Evolutionary conservation across 257 asterid species (phyloP).

Genomic region (Echites panduratus): DNA sequence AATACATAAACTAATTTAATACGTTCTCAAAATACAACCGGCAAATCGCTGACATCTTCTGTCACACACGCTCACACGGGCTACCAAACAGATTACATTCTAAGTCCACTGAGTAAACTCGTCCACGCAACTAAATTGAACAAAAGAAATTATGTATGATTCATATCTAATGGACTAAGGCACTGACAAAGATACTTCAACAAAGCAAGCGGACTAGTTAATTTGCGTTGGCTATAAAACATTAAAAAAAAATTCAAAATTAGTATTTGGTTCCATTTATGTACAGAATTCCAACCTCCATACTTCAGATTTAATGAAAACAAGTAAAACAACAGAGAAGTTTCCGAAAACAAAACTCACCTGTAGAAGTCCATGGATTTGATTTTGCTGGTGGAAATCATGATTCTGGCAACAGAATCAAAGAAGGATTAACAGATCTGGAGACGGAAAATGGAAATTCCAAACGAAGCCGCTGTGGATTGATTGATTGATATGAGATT

Average conservation of each 20-base stretch:
- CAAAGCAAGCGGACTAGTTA: not conserved
- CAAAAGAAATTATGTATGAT: not conserved
- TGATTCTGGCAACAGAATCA: constrained; percentile 9
- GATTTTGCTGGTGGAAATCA: constrained; percentile 49
- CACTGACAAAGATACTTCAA: not conserved
- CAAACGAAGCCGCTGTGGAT: not conserved
- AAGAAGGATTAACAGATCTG: constrained; percentile 23
- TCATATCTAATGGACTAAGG: not conserved
- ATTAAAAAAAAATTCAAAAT: not conserved
- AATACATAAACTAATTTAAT: no score
- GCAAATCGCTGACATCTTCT: not conserved
- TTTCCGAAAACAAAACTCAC: constrained; percentile 9
- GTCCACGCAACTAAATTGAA: not conserved
- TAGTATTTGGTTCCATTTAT: not conserved
- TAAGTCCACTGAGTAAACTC: not conserved
- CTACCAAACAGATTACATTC: not conserved
- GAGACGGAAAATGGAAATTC: not conserved
- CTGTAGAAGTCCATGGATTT: constrained; percentile 68
- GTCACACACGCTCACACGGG: no score
- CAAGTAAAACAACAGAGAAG: not conserved
- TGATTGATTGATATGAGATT: not conserved
- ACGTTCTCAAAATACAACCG: not conserved
- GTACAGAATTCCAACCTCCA: not conserved
- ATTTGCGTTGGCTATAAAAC: not conserved
- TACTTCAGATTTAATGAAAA: not conserved